Evolutionary conservation across 345 rosid species (phyloP).

Genomic region (Pugionium dolabratum): DNA sequence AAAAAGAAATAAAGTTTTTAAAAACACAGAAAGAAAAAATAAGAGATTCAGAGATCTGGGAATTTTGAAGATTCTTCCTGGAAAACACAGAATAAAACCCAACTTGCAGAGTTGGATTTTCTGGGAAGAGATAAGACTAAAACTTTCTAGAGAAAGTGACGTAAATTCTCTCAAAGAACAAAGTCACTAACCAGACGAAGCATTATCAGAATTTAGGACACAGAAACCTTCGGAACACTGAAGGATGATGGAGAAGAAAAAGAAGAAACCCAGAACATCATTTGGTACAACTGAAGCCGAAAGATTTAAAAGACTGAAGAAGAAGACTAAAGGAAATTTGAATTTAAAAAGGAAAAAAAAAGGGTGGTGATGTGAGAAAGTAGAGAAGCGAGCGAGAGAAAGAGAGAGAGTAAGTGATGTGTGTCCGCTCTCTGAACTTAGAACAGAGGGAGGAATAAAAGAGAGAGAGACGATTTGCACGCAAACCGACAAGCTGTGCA

Average conservation of each 20-base stretch:
- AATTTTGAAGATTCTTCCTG: slow-evolving; percentile 31
- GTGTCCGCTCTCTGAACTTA: slow-evolving; percentile 43
- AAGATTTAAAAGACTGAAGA: slow-evolving; percentile 12
- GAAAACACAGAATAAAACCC: neutral
- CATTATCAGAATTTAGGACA: slow-evolving; percentile 42
- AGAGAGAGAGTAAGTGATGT: slow-evolving; percentile 47
- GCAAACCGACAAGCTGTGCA: slow-evolving; percentile 70
- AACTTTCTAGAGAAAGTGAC: slow-evolving; percentile 27
- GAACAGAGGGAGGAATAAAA: slow-evolving; percentile 38
- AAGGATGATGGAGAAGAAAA: neutral
- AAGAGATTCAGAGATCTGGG: slow-evolving; percentile 41
- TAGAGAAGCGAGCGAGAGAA: slow-evolving; percentile 24
- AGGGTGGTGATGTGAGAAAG: slow-evolving; percentile 34
- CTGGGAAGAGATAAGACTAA: neutral
- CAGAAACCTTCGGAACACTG: slow-evolving; percentile 19
- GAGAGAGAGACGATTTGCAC: slow-evolving; percentile 52
- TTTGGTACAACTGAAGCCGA: slow-evolving; percentile 13
- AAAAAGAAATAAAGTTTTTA: neutral
- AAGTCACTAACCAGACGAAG: slow-evolving; percentile 37
- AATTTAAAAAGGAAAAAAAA: neutral
- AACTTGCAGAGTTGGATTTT: slow-evolving; percentile 24
- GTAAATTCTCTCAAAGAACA: slow-evolving; percentile 50
- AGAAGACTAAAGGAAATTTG: slow-evolving; percentile 12
- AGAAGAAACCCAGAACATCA: slow-evolving; percentile 47
- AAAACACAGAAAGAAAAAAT: neutral